phyloP scores from a whole-genome alignment of 2,329 filamentous ascomycete genomes.

The Colletotrichum liriopes region DNA sequence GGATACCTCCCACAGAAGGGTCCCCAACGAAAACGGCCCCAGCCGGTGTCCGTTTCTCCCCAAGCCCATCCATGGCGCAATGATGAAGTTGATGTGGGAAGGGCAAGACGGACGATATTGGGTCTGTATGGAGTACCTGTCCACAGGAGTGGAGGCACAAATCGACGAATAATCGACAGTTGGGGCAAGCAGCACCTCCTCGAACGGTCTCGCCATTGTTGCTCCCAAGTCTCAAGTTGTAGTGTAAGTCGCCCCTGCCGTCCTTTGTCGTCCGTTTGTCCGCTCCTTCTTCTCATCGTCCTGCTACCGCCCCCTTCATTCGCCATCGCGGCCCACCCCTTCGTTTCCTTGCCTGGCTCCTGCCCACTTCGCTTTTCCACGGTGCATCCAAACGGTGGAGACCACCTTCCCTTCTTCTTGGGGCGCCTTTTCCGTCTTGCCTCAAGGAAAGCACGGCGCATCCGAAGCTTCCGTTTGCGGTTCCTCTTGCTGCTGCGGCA shows the following conservation, averaged over 20 bases:
- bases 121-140: slow-evolving; percentile 17
- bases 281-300: neutral
- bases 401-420: neutral
- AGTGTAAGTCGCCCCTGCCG: neutral
- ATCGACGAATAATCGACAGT: slow-evolving; percentile 38
- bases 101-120: slow-evolving; percentile 5
- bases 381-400: neutral
- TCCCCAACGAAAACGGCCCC: slow-evolving; percentile 1
- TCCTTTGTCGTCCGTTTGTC: slow-evolving; percentile 1
- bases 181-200: neutral
- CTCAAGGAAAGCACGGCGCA: slow-evolving; percentile 15
- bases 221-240: neutral
- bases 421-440: slow-evolving; percentile 18
- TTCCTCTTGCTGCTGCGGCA: neutral
- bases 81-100: neutral
- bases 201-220: neutral
- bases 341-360: neutral
- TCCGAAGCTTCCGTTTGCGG: slow-evolving; percentile 34
- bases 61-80: slow-evolving; percentile 10
- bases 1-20: neutral
- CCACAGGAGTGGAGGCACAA: slow-evolving; percentile 17
- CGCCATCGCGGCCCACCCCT: neutral
- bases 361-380: neutral
- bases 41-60: slow-evolving; percentile 6
- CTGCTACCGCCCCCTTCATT: neutral